These are phyloP conservation scores for Claviceps cyperi DNA, from an alignment of 2,329 filamentous ascomycete genomes.

Conservation along the genomic window DNA sequence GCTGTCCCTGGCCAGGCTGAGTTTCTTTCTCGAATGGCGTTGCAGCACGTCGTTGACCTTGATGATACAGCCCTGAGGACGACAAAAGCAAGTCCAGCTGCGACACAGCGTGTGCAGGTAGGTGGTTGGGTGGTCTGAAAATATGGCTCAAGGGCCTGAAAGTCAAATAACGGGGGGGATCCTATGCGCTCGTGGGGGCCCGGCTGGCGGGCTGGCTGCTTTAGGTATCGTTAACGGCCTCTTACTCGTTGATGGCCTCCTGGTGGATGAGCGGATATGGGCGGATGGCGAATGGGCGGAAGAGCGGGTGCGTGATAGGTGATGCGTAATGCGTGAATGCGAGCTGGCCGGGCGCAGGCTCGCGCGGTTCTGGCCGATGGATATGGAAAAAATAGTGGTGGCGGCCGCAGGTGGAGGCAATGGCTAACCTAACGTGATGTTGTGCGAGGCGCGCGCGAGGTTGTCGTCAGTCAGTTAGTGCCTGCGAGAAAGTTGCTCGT, in stretches of 20 bases:
- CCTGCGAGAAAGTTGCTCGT: not conserved
- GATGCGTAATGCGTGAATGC: not conserved
- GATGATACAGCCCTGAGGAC: not conserved
- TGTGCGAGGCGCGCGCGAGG: not conserved
- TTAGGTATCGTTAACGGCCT: no score
- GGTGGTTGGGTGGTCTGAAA: not conserved
- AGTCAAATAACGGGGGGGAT: not conserved
- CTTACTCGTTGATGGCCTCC: not conserved
- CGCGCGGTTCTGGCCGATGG: not conserved
- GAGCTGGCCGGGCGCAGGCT: not conserved
- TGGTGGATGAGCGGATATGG: not conserved
- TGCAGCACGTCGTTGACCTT: not conserved
- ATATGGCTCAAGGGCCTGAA: not conserved
- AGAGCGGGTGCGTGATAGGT: not conserved
- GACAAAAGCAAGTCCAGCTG: not conserved
- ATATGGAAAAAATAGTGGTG: not conserved
- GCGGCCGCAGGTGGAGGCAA: not conserved
- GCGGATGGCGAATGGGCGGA: not conserved
- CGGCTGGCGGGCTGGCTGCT: not conserved
- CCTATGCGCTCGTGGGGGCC: constrained; percentile 4
- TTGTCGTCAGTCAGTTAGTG: not conserved
- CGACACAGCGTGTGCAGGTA: not conserved
- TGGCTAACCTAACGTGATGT: not conserved
- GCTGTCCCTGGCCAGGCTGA: not conserved
- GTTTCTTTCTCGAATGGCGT: not conserved